Percentiles rank a stretch among this genome's conserved stretches.
These are phyloP conservation scores for Oryza officinalis DNA, from an alignment of 176 grass and related monocot species.

Conservation along the genomic window DNA sequence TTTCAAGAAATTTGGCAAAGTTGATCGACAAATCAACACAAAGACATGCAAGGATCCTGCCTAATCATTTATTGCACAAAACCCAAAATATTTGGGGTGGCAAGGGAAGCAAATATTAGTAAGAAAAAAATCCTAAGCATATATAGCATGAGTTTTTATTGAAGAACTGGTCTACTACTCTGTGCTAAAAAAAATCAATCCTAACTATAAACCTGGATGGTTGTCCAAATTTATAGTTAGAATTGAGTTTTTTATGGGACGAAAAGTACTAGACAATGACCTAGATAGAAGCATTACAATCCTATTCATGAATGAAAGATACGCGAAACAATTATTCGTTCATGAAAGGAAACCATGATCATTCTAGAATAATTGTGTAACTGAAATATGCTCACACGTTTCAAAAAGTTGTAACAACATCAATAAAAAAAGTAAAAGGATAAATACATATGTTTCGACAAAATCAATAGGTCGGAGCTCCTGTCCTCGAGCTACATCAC, in stretches of 20 bases:
- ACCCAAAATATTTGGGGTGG: background rate
- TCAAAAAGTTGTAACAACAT: background rate
- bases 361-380: background rate
- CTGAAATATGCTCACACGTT: too few species aligned
- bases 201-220: too few species aligned
- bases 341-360: background rate
- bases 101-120: background rate
- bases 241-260: too few species aligned
- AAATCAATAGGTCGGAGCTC: background rate
- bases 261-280: too few species aligned
- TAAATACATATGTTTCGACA: background rate
- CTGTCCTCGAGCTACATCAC: too few species aligned
- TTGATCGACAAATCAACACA: background rate
- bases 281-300: background rate
- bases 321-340: background rate
- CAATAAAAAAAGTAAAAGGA: background rate
- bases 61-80: background rate
- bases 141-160: too few species aligned
- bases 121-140: background rate
- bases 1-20: background rate
- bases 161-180: too few species aligned
- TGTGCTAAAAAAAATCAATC: too few species aligned
- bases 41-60: background rate
- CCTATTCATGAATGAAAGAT: too few species aligned
- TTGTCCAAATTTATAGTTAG: too few species aligned